Evolutionary conservation across 495 filamentous ascomycete species (phyloP), one percentile per base, ranked within the genome.

Genomic region (Neurospora tetraspora): DNA sequence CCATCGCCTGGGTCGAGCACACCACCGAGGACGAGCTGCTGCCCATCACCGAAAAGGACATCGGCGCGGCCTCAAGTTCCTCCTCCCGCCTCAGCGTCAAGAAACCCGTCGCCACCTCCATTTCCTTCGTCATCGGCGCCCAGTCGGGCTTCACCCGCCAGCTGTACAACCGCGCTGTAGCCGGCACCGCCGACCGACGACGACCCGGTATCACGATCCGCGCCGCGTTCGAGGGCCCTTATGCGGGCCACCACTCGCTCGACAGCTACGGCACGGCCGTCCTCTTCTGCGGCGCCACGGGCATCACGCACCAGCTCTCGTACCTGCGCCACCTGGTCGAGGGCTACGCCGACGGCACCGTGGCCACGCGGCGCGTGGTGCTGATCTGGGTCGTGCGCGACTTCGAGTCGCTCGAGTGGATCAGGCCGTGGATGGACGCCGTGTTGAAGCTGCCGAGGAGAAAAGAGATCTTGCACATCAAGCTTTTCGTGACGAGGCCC

Each of bases 291-390:
- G 96, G 94, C 73, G 93, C 95, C 71, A 91, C 94, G 12, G 96
- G 96, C 71, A 98, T 99, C 82, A 97, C 96, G 0, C 94, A 98
- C 80, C 92, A 96, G 79, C 88, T 98, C 31, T 92, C 93, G n/a
- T 94, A 94, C 78, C 84, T 97, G 40, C 91, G 90, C 38, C 91
- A 93, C 69, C 85, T 98, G 10, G 88, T 98, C 71, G 82, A 89
- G 31, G 91, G 90, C 14, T 92, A 89, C 82, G 88, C 89, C 72
- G 86, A 91, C 7, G 89, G 91, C 70, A 94, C 88, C 18, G 89
- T 91, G 42, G 94, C 94, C 3, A 92, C 93, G 6, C 91, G 94
- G 70, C 89, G 89, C 42, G 82, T 98, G 45, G 90, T 89, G 2
- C 89, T 99, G 38, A 89, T 97, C 73, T 98, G 96, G 96, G 90